phyloP scores from a whole-genome alignment of 1,284 basidiomycete genomes.

The Testicularia cyperi region DNA sequence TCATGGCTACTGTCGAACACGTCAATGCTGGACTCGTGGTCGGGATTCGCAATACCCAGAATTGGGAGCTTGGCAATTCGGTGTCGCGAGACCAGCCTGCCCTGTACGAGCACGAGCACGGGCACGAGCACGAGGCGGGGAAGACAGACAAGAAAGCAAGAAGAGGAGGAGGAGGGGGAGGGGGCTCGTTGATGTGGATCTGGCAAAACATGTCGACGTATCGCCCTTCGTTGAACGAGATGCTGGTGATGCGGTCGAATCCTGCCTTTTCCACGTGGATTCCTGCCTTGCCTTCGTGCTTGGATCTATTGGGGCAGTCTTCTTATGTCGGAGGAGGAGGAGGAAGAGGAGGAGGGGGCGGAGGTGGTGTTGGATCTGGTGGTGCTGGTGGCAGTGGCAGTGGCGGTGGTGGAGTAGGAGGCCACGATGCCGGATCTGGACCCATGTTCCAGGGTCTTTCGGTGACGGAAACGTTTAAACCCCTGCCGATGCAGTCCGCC shows the following conservation, averaged over 20 bases:
- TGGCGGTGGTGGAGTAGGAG: no score
- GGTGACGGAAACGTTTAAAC: conserved; percentile 17
- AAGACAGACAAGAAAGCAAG: background rate
- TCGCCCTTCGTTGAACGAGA: conserved; percentile 26
- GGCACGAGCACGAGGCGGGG: background rate
- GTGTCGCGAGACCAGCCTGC: no score
- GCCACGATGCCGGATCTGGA: background rate
- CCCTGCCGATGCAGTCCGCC: conserved; percentile 30
- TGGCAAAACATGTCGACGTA: conserved; percentile 41
- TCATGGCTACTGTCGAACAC: conserved; percentile 36
- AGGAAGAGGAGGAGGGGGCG: no score
- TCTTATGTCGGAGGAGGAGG: no score
- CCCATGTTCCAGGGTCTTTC: conserved; percentile 16
- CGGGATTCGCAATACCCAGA: no score
- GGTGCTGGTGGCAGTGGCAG: no score
- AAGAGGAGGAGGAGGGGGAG: no score
- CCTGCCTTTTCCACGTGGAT: conserved; percentile 33
- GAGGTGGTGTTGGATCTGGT: no score
- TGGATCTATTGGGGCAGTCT: conserved; percentile 29
- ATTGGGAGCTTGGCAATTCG: no score
- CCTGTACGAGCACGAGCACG: no score
- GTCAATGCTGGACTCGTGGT: conserved; percentile 29
- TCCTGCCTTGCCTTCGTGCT: conserved; percentile 13
- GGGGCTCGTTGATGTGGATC: no score
- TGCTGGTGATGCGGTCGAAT: conserved; percentile 39